These are phyloP conservation scores for Lactifluus piperatus DNA, from an alignment of 768 basidiomycete genomes.

Conservation along the genomic window DNA sequence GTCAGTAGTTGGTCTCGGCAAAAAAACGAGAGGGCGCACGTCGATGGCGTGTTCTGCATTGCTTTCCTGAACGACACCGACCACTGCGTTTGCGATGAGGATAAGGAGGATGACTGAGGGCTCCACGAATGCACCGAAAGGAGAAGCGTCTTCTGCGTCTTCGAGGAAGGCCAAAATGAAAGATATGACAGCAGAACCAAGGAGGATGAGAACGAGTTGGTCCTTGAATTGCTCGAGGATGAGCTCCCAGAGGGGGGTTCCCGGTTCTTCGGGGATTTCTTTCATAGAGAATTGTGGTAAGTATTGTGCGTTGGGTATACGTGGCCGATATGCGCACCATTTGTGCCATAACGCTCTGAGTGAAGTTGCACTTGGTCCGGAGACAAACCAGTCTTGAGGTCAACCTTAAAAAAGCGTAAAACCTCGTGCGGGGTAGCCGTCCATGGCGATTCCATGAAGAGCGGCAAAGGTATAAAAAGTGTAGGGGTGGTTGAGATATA, in stretches of 20 bases:
- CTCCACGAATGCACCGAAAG: conserved; percentile 88
- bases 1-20: not conserved
- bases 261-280: conserved; percentile 90
- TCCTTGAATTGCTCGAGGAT: conserved; percentile 99
- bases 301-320: not conserved
- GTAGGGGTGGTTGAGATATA: no score
- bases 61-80: conserved; percentile 94
- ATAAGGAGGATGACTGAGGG: conserved; percentile 93
- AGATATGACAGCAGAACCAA: conserved; percentile 88
- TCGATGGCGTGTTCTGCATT: conserved; percentile 97
- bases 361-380: conserved; percentile 1
- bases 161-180: conserved; percentile 89
- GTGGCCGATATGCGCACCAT: conserved; percentile 6
- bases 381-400: not conserved
- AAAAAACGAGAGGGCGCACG: conserved; percentile 40
- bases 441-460: conserved; percentile 11
- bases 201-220: conserved; percentile 93
- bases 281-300: not conserved
- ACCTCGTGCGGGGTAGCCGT: not conserved
- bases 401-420: not conserved
- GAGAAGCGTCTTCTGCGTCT: conserved; percentile 52
- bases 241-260: conserved; percentile 88
- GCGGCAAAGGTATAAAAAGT: not conserved
- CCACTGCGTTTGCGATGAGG: conserved; percentile 92
- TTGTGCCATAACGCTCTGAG: conserved; percentile 15